These are phyloP conservation scores for Metschnikowia anglica DNA, from an alignment of 805 yeast genomes.

Conservation along the genomic window DNA sequence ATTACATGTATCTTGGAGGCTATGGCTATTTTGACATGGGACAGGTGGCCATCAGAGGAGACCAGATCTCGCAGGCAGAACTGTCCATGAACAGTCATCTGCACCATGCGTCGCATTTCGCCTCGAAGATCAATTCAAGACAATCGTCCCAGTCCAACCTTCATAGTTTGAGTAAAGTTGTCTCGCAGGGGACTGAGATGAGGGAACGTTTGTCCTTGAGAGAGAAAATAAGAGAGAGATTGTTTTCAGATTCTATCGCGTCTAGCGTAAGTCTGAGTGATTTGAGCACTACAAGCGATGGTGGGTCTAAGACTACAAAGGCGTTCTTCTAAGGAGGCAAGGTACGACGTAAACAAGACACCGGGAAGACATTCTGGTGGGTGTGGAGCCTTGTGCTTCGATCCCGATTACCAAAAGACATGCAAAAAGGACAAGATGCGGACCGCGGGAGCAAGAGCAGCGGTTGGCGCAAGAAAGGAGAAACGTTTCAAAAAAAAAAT, in stretches of 20 bases:
- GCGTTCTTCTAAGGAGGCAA: too few relatives aligned
- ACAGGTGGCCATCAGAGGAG: constrained; percentile 57
- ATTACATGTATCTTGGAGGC: constrained; percentile 62
- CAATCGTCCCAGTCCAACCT: constrained; percentile 35
- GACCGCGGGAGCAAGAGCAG: too few relatives aligned
- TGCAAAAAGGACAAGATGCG: too few relatives aligned
- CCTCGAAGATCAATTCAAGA: constrained; percentile 26
- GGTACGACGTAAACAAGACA: too few relatives aligned
- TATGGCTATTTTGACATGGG: constrained; percentile 84
- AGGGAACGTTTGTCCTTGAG: constrained; percentile 33
- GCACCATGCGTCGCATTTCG: constrained; percentile 21
- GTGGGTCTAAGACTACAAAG: too few relatives aligned
- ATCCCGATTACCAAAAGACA: too few relatives aligned
- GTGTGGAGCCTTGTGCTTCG: too few relatives aligned
- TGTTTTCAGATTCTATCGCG: constrained; percentile 18
- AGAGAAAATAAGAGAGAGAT: constrained; percentile 39
- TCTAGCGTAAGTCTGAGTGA: too few relatives aligned
- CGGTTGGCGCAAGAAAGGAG: too few relatives aligned
- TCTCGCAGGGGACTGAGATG: constrained; percentile 20
- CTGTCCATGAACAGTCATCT: constrained; percentile 30
- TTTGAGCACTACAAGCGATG: too few relatives aligned
- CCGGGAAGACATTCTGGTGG: too few relatives aligned
- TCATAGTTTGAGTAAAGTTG: constrained; percentile 8
- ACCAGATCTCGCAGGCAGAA: constrained; percentile 28
- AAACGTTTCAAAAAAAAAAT: too few relatives aligned